A percentile compares a stretch with the other conserved stretches of the same genome.
These are phyloP conservation scores for Conoideocrella luteorostrata DNA, from an alignment of 2,329 filamentous ascomycete species.

Conservation along the genomic window DNA sequence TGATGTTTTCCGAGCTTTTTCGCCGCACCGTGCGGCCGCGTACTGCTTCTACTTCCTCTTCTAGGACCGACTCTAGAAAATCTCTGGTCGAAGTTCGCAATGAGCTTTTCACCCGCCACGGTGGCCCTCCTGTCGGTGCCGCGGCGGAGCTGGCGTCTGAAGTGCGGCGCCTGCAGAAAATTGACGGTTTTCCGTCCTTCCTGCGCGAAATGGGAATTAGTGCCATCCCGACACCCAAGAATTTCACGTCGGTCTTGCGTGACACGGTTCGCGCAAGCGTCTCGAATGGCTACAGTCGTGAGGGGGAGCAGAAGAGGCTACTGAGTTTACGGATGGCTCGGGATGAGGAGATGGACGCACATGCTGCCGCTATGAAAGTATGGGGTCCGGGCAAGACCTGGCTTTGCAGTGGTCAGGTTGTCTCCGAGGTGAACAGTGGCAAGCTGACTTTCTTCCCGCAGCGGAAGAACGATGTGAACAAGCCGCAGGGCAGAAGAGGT, in stretches of 20 bases:
- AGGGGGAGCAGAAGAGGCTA: not conserved
- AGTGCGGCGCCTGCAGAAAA: constrained; percentile 35
- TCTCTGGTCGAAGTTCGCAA: constrained; percentile 33
- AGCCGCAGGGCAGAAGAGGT: not conserved
- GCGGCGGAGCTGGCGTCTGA: constrained; percentile 33
- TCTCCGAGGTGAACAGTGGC: not conserved
- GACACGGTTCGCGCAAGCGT: constrained; percentile 27
- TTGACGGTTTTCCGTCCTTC: constrained; percentile 37
- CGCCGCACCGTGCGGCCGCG: constrained; percentile 37
- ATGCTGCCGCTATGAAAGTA: not conserved
- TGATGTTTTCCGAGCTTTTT: constrained; percentile 49
- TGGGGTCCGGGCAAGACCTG: not conserved
- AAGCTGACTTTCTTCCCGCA: constrained; percentile 6
- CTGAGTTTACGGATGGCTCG: constrained; percentile 4
- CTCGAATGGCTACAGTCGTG: constrained; percentile 24
- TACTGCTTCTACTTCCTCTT: too few species aligned
- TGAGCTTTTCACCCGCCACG: constrained; percentile 38
- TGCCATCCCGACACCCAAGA: constrained; percentile 13
- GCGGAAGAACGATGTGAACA: not conserved
- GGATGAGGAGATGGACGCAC: not conserved
- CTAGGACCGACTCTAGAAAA: constrained; percentile 16
- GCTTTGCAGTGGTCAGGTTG: not conserved
- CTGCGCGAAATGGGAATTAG: constrained; percentile 35
- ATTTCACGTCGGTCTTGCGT: constrained; percentile 28
- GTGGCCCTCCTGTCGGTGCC: constrained; percentile 35